Evolutionary conservation across 768 basidiomycete species (phyloP), one percentile per base, ranked within the genome.

Genomic region (Sistotremastrum niveocremeum): DNA sequence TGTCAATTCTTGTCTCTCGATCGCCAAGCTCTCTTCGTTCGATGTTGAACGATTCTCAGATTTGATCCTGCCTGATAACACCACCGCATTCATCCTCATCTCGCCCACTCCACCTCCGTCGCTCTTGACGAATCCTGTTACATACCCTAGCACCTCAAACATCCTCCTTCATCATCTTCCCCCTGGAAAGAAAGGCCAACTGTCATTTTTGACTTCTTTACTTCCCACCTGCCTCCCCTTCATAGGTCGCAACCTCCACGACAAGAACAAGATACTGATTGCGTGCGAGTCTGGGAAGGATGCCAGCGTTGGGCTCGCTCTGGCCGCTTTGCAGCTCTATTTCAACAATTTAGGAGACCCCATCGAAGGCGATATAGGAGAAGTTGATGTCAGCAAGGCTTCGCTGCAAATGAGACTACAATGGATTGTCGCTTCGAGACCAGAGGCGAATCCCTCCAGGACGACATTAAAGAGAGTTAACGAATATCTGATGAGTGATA

Each of bases 401-500:
- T 62, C 70, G 8, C 76, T 97, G 51, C 74, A 77, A 7, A 79
- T 68, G 8, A 72, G 89, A 11, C 67, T 97, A 34, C 81, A 97
- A 57, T 89, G 85, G 86, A 76, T 97, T 41, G 82, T 91, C 48
- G 68, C 81, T 12, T 80, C 76, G 51, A 65, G 72, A 44, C 83
- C 85, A 4, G 65, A 68, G 45, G 83, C 80, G 3, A 97, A 95
- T 57, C 93, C 94, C 0, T 79, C 85, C 7, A 73, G 90, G 37
- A 70, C 77, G 10, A 87, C 84, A 6, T 68, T 97, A 49, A 86
- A 86, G 60, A 65, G 79, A 9, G 74, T 86, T 39, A 88, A 90
- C 56, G 78, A 82, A 51, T 84, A 72, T 52, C 60, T 87, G 4
- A 70, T 90, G 53, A 20, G 20, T 20, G 20, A 20, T 20, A 20